Percentiles rank a stretch among this genome's conserved stretches.
phyloP scores from a whole-genome alignment of 73 alveolate species.

The Tetrahymena elliotti region DNA sequence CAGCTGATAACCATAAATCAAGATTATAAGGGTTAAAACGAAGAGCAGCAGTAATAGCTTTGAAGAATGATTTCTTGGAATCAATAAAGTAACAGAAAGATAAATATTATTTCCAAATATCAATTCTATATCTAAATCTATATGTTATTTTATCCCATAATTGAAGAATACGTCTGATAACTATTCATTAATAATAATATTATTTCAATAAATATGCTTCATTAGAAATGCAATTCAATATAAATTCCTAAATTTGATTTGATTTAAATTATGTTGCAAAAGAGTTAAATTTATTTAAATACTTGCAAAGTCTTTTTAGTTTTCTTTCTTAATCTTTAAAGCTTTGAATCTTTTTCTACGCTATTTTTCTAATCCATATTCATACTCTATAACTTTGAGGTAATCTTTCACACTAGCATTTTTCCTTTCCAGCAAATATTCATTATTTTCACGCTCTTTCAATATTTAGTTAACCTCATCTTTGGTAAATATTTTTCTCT shows the following conservation, averaged over 20 bases:
- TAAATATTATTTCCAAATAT: conserved; percentile 34
- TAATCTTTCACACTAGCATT: conserved; percentile 22
- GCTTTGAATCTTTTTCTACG: conserved; percentile 28
- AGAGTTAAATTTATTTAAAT: not conserved
- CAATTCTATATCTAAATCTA: conserved; percentile 29
- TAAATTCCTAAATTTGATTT: too few relatives aligned
- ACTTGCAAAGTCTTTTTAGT: conserved; percentile 20
- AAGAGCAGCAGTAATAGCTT: conserved; percentile 32
- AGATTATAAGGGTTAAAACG: conserved; percentile 23
- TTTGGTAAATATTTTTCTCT: conserved; percentile 16
- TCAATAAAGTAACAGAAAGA: conserved; percentile 27
- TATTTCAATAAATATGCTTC: not conserved
- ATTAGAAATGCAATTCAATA: not conserved
- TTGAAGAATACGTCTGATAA: conserved; percentile 25
- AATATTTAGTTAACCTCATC: conserved; percentile 22
- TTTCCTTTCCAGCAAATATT: conserved; percentile 20
- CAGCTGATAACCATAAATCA: conserved; percentile 36
- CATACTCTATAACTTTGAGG: conserved; percentile 27
- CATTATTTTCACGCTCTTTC: conserved; percentile 20
- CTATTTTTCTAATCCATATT: conserved; percentile 30
- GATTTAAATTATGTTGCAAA: too few relatives aligned
- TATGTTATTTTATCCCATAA: conserved; percentile 42
- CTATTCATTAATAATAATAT: not conserved
- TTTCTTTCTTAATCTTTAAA: conserved; percentile 9
- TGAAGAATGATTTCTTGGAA: conserved; percentile 31